Evolutionary conservation across 352 stramenopile species (phyloP).

Genomic region (Phytophthora hibernalis): DNA sequence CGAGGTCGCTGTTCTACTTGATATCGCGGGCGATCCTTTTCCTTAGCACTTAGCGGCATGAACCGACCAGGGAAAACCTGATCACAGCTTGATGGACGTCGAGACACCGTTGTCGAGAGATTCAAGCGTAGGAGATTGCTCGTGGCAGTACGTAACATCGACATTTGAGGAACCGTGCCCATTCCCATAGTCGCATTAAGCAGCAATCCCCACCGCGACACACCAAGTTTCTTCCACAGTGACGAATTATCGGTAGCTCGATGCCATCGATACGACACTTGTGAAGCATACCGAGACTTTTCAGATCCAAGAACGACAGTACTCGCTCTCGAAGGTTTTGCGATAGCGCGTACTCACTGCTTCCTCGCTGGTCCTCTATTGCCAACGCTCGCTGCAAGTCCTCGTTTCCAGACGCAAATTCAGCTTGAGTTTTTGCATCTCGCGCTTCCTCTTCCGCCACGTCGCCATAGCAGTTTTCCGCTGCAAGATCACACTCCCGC

Average conservation of each 20-base stretch:
- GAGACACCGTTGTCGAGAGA: conserved; percentile 17
- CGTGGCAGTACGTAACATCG: conserved; percentile 31
- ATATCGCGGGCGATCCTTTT: conserved; percentile 10
- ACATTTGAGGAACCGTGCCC: conserved; percentile 49
- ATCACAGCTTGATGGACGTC: conserved; percentile 45
- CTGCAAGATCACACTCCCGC: conserved; percentile 61
- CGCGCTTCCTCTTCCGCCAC: conserved; percentile 69
- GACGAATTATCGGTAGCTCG: conserved; percentile 66
- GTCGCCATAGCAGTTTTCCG: conserved; percentile 73
- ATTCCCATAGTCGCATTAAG: conserved; percentile 69
- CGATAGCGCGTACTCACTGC: conserved; percentile 34
- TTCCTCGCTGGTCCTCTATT: conserved; percentile 4
- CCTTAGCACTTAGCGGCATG: conserved; percentile 23
- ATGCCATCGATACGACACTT: conserved; percentile 79
- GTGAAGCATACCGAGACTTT: conserved; percentile 60
- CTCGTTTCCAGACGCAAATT: conserved; percentile 64
- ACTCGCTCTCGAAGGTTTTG: conserved; percentile 64
- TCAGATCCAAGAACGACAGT: conserved; percentile 74
- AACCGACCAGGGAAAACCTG: conserved; percentile 23
- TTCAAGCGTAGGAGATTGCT: conserved; percentile 28
- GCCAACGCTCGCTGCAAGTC: conserved; percentile 45
- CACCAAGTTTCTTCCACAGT: conserved; percentile 68
- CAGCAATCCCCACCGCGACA: conserved; percentile 74
- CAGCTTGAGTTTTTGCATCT: conserved; percentile 55
- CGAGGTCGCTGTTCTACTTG: conserved; percentile 24